Percentiles rank a stretch among this genome's conserved stretches.
Conservation (phyloP, 208 protist species). For the Blastocrithidia nonstop region DNA sequence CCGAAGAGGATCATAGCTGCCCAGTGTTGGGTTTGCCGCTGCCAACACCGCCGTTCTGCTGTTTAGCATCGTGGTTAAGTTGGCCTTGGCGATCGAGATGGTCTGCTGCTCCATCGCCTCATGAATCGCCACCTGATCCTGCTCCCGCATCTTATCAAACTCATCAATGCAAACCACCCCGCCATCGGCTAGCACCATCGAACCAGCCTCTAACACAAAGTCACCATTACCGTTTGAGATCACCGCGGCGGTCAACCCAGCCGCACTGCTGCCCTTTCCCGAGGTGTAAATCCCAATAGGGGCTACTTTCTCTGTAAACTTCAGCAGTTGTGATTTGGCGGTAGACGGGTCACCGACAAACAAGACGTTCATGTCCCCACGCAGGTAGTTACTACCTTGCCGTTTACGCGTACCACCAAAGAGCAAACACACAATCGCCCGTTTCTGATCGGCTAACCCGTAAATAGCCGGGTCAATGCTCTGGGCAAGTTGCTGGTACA, state of each 20-base stretch:
- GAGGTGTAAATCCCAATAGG: conserved; percentile 98
- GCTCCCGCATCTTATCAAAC: conserved; percentile 99
- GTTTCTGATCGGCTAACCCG: conserved; percentile 96
- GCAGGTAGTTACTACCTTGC: conserved; percentile 93
- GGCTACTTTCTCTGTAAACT: conserved; percentile 95
- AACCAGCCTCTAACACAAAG: conserved; percentile 99
- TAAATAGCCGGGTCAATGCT: conserved; percentile 97
- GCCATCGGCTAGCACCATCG: conserved; percentile 99
- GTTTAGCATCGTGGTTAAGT: conserved; percentile 99
- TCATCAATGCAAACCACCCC: conserved; percentile 99
- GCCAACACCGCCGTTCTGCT: conserved; percentile 97
- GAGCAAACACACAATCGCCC: conserved; percentile 90
- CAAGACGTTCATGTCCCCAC: conserved; percentile 99
- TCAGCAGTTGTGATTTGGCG: conserved; percentile 98
- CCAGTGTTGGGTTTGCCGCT: conserved; percentile 98
- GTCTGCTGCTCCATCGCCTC: conserved; percentile 99
- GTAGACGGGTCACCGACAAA: conserved; percentile 99
- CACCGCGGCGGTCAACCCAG: conserved; percentile 97
- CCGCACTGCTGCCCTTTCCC: conserved; percentile 97
- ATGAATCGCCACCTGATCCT: conserved; percentile 98
- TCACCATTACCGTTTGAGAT: conserved; percentile 83
- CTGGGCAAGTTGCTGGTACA: conserved; percentile 89
- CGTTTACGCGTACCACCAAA: conserved; percentile 97
- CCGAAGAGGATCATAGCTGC: conserved; percentile 84
- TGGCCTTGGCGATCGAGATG: conserved; percentile 99